Percentiles rank a stretch among this genome's conserved stretches.
These are phyloP conservation scores for Euclidium syriacum DNA, from an alignment of 345 rosid genomes.

Conservation along the genomic window DNA sequence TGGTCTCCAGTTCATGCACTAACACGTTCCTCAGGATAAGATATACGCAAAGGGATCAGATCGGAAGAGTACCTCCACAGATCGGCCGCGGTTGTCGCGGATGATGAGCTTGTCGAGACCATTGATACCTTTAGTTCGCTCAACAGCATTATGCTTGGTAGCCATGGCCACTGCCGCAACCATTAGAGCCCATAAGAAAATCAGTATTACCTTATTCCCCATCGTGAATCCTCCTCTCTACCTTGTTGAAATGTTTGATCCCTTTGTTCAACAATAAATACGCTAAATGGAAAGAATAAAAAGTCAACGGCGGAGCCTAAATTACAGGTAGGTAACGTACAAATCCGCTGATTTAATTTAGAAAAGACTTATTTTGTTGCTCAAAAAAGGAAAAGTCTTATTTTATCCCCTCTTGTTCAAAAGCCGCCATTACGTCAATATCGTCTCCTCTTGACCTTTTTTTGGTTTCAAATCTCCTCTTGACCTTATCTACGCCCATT, in stretches of 20 bases:
- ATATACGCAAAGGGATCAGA: too few relatives aligned
- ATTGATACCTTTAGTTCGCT: slow-evolving; percentile 56
- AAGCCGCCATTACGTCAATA: too few relatives aligned
- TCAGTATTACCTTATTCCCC: background rate
- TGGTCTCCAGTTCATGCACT: too few relatives aligned
- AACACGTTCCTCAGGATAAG: too few relatives aligned
- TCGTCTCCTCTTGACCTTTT: background rate
- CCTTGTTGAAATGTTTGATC: background rate
- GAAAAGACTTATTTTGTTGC: background rate
- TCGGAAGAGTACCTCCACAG: slow-evolving; percentile 67
- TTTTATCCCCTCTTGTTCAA: background rate
- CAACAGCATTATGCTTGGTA: slow-evolving; percentile 18
- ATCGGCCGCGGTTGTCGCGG: slow-evolving; percentile 49
- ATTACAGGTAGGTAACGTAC: background rate
- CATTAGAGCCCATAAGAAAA: slow-evolving; percentile 18
- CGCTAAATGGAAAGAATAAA: background rate
- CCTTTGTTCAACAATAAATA: background rate
- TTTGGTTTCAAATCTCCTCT: too few relatives aligned
- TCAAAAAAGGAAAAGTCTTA: slow-evolving; percentile 1
- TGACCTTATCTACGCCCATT: slow-evolving; percentile 2
- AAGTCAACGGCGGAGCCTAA: background rate
- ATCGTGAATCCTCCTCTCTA: background rate
- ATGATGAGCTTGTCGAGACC: slow-evolving; percentile 74
- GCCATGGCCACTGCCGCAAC: slow-evolving; percentile 16
- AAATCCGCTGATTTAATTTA: slow-evolving; percentile 1